Conservation (phyloP, 495 filamentous ascomycete species). For the Xylaria palmicola region DNA sequence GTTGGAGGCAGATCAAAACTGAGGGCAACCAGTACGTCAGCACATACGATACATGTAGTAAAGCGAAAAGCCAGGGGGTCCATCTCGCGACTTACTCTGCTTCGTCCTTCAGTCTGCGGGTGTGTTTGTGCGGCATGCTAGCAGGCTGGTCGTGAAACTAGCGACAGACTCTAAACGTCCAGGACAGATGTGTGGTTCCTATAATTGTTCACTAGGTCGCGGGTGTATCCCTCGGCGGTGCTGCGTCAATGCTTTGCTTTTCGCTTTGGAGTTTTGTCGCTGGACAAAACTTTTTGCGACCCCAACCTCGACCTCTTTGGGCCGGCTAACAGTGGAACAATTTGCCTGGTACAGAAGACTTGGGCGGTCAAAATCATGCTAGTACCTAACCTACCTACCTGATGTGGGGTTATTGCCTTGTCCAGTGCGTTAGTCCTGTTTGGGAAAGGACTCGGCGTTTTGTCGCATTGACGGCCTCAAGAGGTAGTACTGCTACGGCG, state of each 20-base stretch:
- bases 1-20: constrained; percentile 77
- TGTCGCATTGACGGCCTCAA: no score
- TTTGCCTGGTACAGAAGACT: background rate
- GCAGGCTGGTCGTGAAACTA: background rate
- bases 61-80: background rate
- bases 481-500: no score
- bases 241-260: background rate
- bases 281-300: background rate
- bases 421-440: background rate
- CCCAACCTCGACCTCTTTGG: background rate
- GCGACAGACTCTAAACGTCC: background rate
- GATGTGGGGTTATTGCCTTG: background rate
- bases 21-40: constrained; percentile 26
- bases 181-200: no score
- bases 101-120: constrained; percentile 54
- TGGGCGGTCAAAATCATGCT: constrained; percentile 2
- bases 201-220: background rate
- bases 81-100: constrained; percentile 36
- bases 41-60: constrained; percentile 28
- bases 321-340: background rate
- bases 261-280: background rate
- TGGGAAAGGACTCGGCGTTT: background rate
- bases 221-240: background rate
- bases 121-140: constrained; percentile 85
- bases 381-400: no score